Base-by-base conservation (phyloP, 2,329 filamentous ascomycete genomes). In the Raffaelea ambrosiae region DNA sequence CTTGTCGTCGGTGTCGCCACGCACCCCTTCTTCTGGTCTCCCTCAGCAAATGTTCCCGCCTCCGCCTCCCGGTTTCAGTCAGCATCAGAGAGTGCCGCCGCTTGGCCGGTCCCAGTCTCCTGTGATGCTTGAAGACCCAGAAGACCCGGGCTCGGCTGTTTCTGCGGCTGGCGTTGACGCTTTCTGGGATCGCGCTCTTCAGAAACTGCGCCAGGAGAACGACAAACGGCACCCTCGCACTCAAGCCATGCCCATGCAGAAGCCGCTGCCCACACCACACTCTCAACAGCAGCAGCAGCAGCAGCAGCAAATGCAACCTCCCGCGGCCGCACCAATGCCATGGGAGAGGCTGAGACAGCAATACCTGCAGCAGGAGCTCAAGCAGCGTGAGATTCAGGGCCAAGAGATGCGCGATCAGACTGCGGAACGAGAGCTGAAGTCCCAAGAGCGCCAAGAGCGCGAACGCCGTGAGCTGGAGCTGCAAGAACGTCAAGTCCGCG, bases 131-230 rank as follows among this genome's bases (percentile, higher is more conserved):
- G 18, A 21, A 9, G 36, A 41, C 19, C 42, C 47, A 8, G 14
- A 7, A 13, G 47, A 48, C 18, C 47, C 47, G 4, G 42, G 23
- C 4, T 20, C 36, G 3, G 42, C 47, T 1, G 14, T 19, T 3
- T 40, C 42, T 2, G 21, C 47, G 1, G 47, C 42, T 9, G 47
- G 19, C 36, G 13, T 48, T 26, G 47, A 48, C 5, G 26, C 36
- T 10, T 48, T 48, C 16, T 48, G 47, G 47, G 47, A 42, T 2
- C 21, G 14, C 1, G 42, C 38, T n/a, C 29, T 48, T 23, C 14
- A 36, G 20, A 22, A 29, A 11, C 18, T 48, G 36, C 45, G 19
- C 2, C 19, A 36, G 23, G 18, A 42, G 38, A 33, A 41, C 14
- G 9, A 5, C 7, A 5, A 40, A 36, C 10, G 13, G 26, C 26